Evolutionary conservation across 495 filamentous ascomycete genomes (phyloP), one percentile per base, ranked within the genome.

Genomic region (Pyronema domesticum): DNA sequence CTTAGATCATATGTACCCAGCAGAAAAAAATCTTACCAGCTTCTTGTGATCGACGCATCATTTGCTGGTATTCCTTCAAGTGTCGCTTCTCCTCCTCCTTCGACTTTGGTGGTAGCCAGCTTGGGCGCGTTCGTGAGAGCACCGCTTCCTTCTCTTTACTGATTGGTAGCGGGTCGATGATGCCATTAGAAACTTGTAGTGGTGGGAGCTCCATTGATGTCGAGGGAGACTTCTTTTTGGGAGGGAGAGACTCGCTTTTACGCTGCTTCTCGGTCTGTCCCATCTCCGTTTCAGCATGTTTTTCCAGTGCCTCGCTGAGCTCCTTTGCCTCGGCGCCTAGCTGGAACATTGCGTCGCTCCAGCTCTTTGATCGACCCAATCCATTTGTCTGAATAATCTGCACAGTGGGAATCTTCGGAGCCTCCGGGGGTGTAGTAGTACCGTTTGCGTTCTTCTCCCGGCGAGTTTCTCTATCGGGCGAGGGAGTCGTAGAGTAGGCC

Each of bases 101-200:
- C 56, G 86, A 80, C 69, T 98, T 96, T 0, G 91, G 91, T 6
- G 91, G 91, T 13, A 98, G 72, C 91, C 91, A 98, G 39, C 84
- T 89, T 0, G 91, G 91, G 30, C 91, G 77, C 10, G 91, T 98
- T 42, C 93, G 75, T 17, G 86, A 87, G 15, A 98, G 70, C 6
- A 95, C 83, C 40, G 83, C 86, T 60, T 94, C 87, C 68, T 98
- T 98, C 72, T 98, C 91, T 69, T 88, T 93, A 60, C 89, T 95
- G 37, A 94, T 81, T 1, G 89, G 93, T 54, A 98, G 69, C 7
- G 91, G 91, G 67, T 98, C 91, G 56, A 95, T 93, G 83, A 96
- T 89, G 47, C 93, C 81, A 64, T 94, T 89, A 13, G 83, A 83
- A 55, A 84, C 82, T 52, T 85, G 80, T 14, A 95, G 65, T 11